phyloP scores from a whole-genome alignment of 179 eudicot genomes.

The Amaranthus tricolor region DNA sequence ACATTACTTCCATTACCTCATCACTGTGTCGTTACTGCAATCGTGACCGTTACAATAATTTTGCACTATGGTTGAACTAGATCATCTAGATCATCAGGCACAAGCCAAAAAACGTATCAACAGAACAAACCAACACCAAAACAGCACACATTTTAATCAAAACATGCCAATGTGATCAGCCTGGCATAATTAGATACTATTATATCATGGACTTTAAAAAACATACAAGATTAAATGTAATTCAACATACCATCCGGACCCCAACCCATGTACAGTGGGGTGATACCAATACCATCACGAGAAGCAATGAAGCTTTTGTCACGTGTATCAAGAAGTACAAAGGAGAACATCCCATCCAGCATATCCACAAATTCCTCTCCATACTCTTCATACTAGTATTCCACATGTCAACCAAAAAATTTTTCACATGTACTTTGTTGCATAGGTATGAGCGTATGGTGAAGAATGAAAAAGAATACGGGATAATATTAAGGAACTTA shows the following conservation, averaged over 20 bases:
- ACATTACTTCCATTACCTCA: too few species aligned
- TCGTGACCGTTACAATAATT: background rate
- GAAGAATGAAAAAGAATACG: background rate
- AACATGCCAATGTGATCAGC: background rate
- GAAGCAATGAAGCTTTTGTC: constrained; percentile 88
- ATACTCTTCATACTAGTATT: constrained; percentile 73
- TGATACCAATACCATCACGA: constrained; percentile 92
- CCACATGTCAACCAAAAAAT: background rate
- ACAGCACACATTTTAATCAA: background rate
- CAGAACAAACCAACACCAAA: background rate
- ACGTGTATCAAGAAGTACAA: constrained; percentile 93
- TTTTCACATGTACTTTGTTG: background rate
- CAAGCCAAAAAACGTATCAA: background rate
- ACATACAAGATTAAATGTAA: background rate
- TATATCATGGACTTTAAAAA: background rate
- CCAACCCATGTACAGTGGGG: constrained; percentile 96
- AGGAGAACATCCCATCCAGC: constrained; percentile 98
- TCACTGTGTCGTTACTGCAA: too few species aligned
- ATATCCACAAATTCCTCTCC: constrained; percentile 92
- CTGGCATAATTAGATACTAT: background rate
- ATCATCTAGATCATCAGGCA: background rate
- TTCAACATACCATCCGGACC: constrained; percentile 80
- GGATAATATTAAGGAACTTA: constrained; percentile 34
- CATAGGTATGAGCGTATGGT: background rate
- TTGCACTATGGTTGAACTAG: background rate